A percentile compares a stretch with the other conserved stretches of the same genome.
phyloP scores from a whole-genome alignment of 1,284 basidiomycete species.

The Melampsora abietis-canadensis region DNA sequence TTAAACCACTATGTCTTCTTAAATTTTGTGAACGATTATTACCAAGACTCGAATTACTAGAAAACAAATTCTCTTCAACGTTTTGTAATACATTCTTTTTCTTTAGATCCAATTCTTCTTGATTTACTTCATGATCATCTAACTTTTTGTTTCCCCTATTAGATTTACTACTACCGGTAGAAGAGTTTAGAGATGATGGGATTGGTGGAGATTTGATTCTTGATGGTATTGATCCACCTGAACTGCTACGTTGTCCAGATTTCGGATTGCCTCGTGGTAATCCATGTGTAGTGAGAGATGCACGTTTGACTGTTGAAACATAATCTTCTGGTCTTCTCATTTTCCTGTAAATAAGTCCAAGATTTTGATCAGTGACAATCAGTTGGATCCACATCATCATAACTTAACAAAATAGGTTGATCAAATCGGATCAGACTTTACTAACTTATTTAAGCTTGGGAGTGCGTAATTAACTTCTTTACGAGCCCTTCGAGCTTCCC shows the following conservation, averaged over 20 bases:
- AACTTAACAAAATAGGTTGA: not conserved
- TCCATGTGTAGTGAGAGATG: not conserved
- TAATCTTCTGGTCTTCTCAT: slow-evolving; percentile 20
- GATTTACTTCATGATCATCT: too few species aligned
- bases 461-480: slow-evolving; percentile 34
- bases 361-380: not conserved
- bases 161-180: too few species aligned
- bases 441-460: slow-evolving; percentile 28
- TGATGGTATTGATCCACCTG: not conserved
- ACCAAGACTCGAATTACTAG: too few species aligned
- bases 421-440: not conserved
- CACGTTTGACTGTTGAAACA: not conserved
- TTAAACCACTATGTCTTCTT: too few species aligned
- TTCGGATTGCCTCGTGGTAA: not conserved
- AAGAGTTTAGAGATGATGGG: too few species aligned
- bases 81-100: too few species aligned
- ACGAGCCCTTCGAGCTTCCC: slow-evolving; percentile 12
- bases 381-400: not conserved
- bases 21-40: too few species aligned
- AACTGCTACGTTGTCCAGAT: not conserved
- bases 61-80: too few species aligned
- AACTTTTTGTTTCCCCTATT: too few species aligned
- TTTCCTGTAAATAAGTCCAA: not conserved
- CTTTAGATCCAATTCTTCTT: too few species aligned
- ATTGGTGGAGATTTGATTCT: not conserved